phyloP scores from a whole-genome alignment of 1,284 basidiomycete genomes.

The Heterobasidion irregulare region DNA sequence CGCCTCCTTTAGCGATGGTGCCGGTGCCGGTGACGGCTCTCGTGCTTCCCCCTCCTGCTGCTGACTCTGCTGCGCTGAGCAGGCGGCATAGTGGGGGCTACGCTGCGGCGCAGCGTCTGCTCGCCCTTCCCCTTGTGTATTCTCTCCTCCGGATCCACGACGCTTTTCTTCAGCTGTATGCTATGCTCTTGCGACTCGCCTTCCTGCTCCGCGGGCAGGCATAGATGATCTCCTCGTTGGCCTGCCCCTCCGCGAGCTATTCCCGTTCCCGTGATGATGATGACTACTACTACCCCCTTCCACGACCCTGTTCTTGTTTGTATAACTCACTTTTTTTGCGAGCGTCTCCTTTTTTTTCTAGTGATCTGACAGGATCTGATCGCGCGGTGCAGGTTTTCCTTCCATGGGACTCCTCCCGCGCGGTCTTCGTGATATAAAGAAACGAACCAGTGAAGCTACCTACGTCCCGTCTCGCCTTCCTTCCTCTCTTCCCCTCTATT shows the following conservation, averaged over 20 bases:
- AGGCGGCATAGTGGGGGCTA: constrained; percentile 3
- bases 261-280: background rate
- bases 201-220: background rate
- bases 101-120: background rate
- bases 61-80: background rate
- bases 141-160: constrained; percentile 7
- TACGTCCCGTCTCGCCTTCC: background rate
- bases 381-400: too few relatives aligned
- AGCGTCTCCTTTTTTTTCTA: too few relatives aligned
- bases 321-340: background rate
- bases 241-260: background rate
- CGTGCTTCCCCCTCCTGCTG: background rate
- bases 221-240: background rate
- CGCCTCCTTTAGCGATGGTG: too few relatives aligned
- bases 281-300: background rate
- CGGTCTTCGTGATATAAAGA: too few relatives aligned
- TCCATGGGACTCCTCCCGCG: too few relatives aligned
- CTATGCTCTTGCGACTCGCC: constrained; percentile 28
- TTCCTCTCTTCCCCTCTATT: background rate
- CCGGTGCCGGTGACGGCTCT: too few relatives aligned
- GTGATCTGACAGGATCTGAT: too few relatives aligned
- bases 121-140: background rate
- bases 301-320: background rate
- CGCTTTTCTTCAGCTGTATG: constrained; percentile 9
- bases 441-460: background rate